phyloP scores from a whole-genome alignment of 495 filamentous ascomycete genomes.

The Daldinia decipiens region DNA sequence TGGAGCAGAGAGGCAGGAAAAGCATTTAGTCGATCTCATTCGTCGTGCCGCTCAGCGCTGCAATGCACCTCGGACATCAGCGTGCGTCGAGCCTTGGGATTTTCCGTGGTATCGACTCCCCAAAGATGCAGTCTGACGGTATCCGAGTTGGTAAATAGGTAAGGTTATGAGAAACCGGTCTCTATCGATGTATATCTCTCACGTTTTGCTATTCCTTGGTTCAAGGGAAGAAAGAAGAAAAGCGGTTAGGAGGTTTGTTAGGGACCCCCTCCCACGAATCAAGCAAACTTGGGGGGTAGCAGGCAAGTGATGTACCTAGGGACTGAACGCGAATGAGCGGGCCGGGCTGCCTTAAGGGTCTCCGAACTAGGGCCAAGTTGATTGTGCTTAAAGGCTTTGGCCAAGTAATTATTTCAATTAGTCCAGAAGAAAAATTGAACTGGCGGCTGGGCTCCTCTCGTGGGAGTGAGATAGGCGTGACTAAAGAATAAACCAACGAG shows the following conservation, averaged over 20 bases:
- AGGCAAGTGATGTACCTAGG: slow-evolving; percentile 22
- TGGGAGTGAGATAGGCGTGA: slow-evolving; percentile 23
- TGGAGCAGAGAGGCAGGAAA: slow-evolving; percentile 31
- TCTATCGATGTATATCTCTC: background rate
- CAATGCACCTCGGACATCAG: slow-evolving; percentile 45
- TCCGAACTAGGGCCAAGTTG: slow-evolving; percentile 36
- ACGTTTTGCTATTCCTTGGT: slow-evolving; percentile 1
- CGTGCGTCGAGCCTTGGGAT: slow-evolving; percentile 24
- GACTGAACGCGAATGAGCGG: slow-evolving; percentile 24
- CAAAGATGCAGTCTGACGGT: slow-evolving; percentile 23
- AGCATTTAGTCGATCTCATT: slow-evolving; percentile 40
- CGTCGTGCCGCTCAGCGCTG: slow-evolving; percentile 28
- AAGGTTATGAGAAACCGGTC: slow-evolving; percentile 16
- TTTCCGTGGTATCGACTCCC: slow-evolving; percentile 35
- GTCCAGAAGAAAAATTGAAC: slow-evolving; percentile 7
- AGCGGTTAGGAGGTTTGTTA: slow-evolving; percentile 12
- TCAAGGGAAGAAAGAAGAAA: slow-evolving; percentile 21
- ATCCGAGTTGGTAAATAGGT: slow-evolving; percentile 25
- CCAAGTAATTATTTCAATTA: slow-evolving; percentile 17
- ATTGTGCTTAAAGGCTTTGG: background rate
- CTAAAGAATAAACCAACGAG: slow-evolving; percentile 38
- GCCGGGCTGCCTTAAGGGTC: slow-evolving; percentile 33
- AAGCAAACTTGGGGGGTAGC: slow-evolving; percentile 38
- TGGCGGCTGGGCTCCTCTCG: slow-evolving; percentile 12
- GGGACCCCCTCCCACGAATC: slow-evolving; percentile 21